Base-by-base conservation (phyloP, 192 early-diverging fungal genomes). In the Powellomyces hirtus region DNA sequence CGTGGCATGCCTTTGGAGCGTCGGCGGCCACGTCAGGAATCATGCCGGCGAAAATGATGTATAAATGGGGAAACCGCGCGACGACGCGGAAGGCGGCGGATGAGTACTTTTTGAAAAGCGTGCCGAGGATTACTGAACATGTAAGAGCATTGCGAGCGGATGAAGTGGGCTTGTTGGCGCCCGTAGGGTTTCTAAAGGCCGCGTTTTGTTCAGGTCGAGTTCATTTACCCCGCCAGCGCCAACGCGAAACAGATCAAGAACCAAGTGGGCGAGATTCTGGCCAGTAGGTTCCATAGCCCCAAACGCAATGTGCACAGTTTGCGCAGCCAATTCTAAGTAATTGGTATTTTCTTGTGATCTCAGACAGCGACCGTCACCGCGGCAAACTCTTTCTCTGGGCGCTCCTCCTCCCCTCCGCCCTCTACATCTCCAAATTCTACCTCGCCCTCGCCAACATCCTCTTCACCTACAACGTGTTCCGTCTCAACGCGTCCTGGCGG, bases 81-180 rank as follows among this genome's bases (percentile, higher is more conserved):
- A 79, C 75, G 16, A 81, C 82, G 20, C 57, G 82, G 16, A 34
- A 51, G 36, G 68, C 72, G 16, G 72, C 67, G 2, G 76, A 77
- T 53, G 82, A 84, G 68, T 84, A 82, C 51, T 82, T 84, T 44
- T 69, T 84, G 24, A 81, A 77, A 56, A 67, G 35, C 31, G 63
- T 84, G 5, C 79, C 79, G 26, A 38, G 37, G 52, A 64, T 65
- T n/a, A 72, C 76, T 1, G 36, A 71, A 29, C 24, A 69, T 24
- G 78, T 80, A 53, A 52, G 2, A 49, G 46, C 46, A 49, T 49
- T 3, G 5, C 46, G 40, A 42, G 18, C 40, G 40, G 40, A 16
- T 49, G n/a, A 49, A 18, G 46, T 3, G 46, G 4, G n/a, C n/a
- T n/a, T n/a, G n/a, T n/a, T n/a, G n/a, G n/a, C n/a, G n/a, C n/a